These are phyloP conservation scores for Pseudogymnoascus sp. DNA, from an alignment of 2,329 filamentous ascomycete species.

Conservation along the genomic window DNA sequence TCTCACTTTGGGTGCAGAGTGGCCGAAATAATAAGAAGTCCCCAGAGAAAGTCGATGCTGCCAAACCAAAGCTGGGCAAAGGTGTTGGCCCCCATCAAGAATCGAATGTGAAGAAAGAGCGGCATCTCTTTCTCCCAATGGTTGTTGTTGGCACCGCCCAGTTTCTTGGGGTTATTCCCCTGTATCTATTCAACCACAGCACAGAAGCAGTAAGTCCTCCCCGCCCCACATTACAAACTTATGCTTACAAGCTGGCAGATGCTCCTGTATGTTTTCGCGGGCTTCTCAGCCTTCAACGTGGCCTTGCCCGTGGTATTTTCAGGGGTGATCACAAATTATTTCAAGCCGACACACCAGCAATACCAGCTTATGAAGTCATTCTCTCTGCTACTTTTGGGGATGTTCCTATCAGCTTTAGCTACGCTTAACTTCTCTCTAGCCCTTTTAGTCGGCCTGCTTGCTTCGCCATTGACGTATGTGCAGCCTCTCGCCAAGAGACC, in stretches of 20 bases:
- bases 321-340: conserved; percentile 44
- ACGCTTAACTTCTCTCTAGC: conserved; percentile 94
- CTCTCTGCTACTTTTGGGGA: conserved; percentile 84
- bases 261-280: conserved; percentile 51
- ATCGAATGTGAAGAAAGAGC: conserved; percentile 22
- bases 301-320: conserved; percentile 53
- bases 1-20: conserved; percentile 87
- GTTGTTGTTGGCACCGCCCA: conserved; percentile 67
- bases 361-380: conserved; percentile 79
- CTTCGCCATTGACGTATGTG: conserved; percentile 73
- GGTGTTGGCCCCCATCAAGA: conserved; percentile 21
- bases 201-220: conserved; percentile 8
- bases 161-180: conserved; percentile 68
- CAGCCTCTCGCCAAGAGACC: conserved; percentile 39
- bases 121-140: conserved; percentile 67
- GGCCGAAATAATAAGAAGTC: conserved; percentile 40
- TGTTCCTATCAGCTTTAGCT: conserved; percentile 85
- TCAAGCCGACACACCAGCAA: conserved; percentile 57
- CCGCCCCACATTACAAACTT: neutral
- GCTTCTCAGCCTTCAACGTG: conserved; percentile 55
- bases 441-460: conserved; percentile 74
- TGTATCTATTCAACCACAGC: conserved; percentile 75
- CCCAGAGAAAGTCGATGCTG: conserved; percentile 11
- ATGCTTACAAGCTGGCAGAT: conserved; percentile 37
- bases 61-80: conserved; percentile 15